Evolutionary conservation across 176 grass and related monocot genomes (phyloP).

Genomic region (Alopecurus myosuroides): DNA sequence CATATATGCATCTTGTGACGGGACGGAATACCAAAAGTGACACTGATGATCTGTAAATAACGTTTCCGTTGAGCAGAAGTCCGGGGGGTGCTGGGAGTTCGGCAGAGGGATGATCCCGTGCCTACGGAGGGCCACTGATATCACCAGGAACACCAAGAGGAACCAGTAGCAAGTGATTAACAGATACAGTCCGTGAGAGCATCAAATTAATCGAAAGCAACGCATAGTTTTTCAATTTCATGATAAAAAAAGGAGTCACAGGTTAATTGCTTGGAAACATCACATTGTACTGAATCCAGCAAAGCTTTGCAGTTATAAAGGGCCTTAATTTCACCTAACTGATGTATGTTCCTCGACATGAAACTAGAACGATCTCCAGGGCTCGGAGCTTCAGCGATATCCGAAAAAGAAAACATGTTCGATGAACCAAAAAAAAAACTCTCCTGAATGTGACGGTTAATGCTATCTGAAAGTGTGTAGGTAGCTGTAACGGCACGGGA

Average conservation of each 20-base stretch:
- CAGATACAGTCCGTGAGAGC: not conserved
- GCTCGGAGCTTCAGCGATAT: not conserved
- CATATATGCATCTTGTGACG: not conserved
- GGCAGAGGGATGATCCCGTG: slow-evolving; percentile 22
- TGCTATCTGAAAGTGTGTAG: not conserved
- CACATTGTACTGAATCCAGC: not conserved
- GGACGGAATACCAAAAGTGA: not conserved
- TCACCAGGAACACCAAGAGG: not conserved
- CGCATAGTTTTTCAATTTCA: not conserved
- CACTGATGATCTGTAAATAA: not conserved
- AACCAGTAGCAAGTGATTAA: not conserved
- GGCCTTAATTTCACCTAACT: not conserved
- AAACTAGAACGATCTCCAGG: not conserved
- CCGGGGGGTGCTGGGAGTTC: slow-evolving; percentile 28
- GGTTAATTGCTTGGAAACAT: not conserved
- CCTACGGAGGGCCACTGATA: slow-evolving; percentile 4
- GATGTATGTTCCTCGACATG: not conserved
- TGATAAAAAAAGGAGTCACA: not conserved
- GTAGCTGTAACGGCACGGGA: not conserved
- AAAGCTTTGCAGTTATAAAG: not conserved
- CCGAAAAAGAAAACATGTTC: not conserved
- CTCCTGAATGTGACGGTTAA: not conserved
- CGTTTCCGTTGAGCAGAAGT: slow-evolving; percentile 14
- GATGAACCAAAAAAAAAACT: not conserved
- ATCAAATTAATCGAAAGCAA: not conserved